Base-by-base conservation (phyloP, 805 yeast species). In the Yarrowia sp. region DNA sequence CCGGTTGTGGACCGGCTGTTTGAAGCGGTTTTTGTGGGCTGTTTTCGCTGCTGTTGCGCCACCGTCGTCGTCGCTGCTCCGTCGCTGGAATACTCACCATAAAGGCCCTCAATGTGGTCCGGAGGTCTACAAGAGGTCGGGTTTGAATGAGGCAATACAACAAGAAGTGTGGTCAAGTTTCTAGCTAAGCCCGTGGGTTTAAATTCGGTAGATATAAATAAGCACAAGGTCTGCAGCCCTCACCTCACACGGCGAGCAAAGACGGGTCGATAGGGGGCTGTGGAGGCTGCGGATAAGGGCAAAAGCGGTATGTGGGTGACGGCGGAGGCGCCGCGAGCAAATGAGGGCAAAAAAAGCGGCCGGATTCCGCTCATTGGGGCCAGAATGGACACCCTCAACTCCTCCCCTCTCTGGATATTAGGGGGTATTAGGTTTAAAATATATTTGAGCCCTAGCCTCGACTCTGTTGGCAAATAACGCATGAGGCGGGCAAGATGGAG, bases 71-170 rank as follows among this genome's bases (percentile, higher is more conserved):
- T 56, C 35, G 15, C 50, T 22, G 11, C 16, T 36, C 50, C 50
- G 32, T 58, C 64, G 14, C 64, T 26, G 10, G 12, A 19, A 59
- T 59, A 59, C 65, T 59, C 65, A 59, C 65, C 65, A 59, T 59
- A 59, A 43, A 59, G 65, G 65, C 65, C 65, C 65, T 59, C 65
- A 45, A 59, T 59, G 65, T 59, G 65, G 65, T 58, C 65, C 65
- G 41, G 16, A 14, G 36, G 65, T 42, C 65, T 59, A 59, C 52
- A 45, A 42, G 65, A 59, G 65, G 50, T 26, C 42, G 48, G 50
- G 22, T 35, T n/a, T 26, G 41, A 19, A 16, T 59, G 50, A 43
- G 65, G 65, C 65, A 59, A 45, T 59, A 59, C 65, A 59, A 59
- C 43, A 59, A 43, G 65, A 59, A 26, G 32, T 45, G 64, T 42